These are phyloP conservation scores for Gynostemma pentaphyllum DNA, from an alignment of 306 rosid genomes.

Conservation along the genomic window DNA sequence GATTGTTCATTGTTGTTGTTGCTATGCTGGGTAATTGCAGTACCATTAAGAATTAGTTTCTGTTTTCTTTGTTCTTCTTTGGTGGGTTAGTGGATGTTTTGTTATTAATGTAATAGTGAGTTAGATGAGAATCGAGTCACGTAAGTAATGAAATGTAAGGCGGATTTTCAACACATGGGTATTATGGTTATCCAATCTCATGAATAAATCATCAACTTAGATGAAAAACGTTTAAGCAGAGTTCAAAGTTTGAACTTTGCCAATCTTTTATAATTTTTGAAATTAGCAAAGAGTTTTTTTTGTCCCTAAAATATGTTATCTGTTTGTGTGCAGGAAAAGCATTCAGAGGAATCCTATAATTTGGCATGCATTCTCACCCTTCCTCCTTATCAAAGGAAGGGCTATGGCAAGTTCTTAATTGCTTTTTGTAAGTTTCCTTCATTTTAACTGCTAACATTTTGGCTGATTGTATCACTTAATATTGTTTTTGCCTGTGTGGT, in stretches of 20 bases:
- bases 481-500: neutral
- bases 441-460: neutral
- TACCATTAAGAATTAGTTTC: too few relatives aligned
- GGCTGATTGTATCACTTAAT: neutral
- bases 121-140: neutral
- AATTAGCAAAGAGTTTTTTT: neutral
- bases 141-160: neutral
- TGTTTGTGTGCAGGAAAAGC: conserved; percentile 68
- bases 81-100: neutral
- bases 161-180: neutral
- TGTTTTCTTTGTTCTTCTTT: neutral
- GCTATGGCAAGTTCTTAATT: conserved; percentile 95
- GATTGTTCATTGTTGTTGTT: too few relatives aligned
- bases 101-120: neutral
- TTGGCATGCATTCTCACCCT: conserved; percentile 96
- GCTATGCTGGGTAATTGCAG: too few relatives aligned
- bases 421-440: conserved; percentile 71
- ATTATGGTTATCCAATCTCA: too few relatives aligned
- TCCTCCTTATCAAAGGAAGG: conserved; percentile 99
- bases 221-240: neutral
- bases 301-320: neutral
- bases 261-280: neutral
- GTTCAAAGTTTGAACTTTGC: neutral
- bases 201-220: too few relatives aligned
- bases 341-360: conserved; percentile 96